These are phyloP conservation scores for Knufia fluminis DNA, from an alignment of 2,329 filamentous ascomycete species.

Conservation along the genomic window DNA sequence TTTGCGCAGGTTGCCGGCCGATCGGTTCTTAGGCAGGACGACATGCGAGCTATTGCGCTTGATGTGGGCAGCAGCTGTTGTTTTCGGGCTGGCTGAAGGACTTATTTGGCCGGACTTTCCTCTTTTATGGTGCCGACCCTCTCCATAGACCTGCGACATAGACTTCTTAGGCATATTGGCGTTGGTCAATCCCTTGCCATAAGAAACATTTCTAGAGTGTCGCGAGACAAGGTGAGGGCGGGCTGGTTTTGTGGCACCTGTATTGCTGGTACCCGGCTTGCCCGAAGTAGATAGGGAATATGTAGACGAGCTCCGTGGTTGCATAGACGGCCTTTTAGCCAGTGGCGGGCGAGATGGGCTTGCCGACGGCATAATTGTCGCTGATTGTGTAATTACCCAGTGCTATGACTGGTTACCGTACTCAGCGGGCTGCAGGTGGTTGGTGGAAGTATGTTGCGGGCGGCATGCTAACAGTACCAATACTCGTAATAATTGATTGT, in stretches of 20 bases:
- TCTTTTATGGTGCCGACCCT: constrained; percentile 34
- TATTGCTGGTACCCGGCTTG: constrained; percentile 11
- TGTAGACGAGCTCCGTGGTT: constrained; percentile 18
- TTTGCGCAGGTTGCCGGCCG: constrained; percentile 34
- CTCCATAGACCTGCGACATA: constrained; percentile 10
- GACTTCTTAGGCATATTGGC: constrained; percentile 30
- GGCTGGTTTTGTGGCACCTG: constrained; percentile 27
- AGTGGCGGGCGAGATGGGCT: constrained; percentile 22
- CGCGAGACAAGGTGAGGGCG: constrained; percentile 35
- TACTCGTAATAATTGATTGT: too few relatives aligned
- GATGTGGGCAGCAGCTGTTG: constrained; percentile 23
- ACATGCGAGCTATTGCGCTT: constrained; percentile 35
- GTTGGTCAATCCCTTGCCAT: constrained; percentile 34
- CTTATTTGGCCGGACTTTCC: constrained; percentile 37
- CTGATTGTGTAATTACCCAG: not conserved
- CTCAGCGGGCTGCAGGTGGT: too few relatives aligned
- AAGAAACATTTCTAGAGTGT: constrained; percentile 35
- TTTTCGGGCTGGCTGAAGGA: constrained; percentile 34
- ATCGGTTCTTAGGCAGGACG: constrained; percentile 26
- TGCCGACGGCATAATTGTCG: constrained; percentile 22
- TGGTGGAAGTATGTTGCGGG: too few relatives aligned
- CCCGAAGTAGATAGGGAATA: constrained; percentile 21
- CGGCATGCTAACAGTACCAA: too few relatives aligned
- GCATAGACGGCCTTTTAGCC: constrained; percentile 20
- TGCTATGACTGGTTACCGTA: too few relatives aligned